Base-by-base conservation (phyloP, 805 yeast genomes). In the Kodamaea restingae region DNA sequence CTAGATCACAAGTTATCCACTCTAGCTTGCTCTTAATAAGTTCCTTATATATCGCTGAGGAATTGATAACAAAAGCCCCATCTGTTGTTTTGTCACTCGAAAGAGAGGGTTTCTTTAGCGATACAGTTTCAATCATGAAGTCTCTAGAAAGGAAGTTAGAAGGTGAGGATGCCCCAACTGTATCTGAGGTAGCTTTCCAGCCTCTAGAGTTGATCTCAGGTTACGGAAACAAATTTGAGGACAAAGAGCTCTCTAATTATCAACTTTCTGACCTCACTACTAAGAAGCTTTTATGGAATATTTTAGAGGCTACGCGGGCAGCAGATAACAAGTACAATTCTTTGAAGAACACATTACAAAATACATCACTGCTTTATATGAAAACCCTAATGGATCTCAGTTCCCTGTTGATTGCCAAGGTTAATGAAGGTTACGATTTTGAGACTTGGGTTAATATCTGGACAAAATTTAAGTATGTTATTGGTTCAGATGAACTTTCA, bases 21-120 rank as follows among this genome's bases (percentile, higher is more conserved):
- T 55, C 70, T 0, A 68, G 66, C 42, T 52, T 71, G 5, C 55
- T 78, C 11, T 58, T 81, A 2, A 60, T 73, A 29, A 79, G 80
- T 4, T 68, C 83, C 0, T 57, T 84, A 9, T 59, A 73, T 1
- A 57, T 81, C 10, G 63, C 78, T 1, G 61, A 67, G 7, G 43
- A 56, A 2, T 54, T 85, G 36, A 58, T 78, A 0, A 55, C 57
- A 4, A 67, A 70, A 32, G 60, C 71, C 12, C 71, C 81, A 0
- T 42, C 56, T 1, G 80, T 75, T 40, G 51, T 78, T 4, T 50
- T 55, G 0, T 69, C 65, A 7, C 76, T 87, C 45, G 82, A 76
- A 49, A 72, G 84, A 40, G 95, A 87, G 50, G 96, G 96, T 0
- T 58, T 84, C n/a, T 54, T 81, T 3, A 58, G 70, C 12, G 86